Base-by-base conservation (phyloP, 768 basidiomycete genomes). In the Dentipellis fragilis region DNA sequence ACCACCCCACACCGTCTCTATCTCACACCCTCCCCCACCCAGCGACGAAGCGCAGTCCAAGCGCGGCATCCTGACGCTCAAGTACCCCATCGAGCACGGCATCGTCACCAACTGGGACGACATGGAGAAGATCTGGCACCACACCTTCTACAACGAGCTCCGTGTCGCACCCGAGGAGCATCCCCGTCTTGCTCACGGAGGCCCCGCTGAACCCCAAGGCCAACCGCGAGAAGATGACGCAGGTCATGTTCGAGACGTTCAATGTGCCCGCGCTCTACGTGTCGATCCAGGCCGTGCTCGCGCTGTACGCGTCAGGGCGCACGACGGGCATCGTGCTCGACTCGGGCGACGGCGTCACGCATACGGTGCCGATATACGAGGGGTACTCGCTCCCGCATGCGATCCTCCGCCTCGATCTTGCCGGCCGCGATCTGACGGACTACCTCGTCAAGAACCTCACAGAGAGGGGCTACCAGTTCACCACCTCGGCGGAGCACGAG, bases 191-290 rank as follows among this genome's bases (percentile, higher is more conserved):
- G 56, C 78, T 93, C 68, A 94, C 91, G 58, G 91, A 94, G 72
- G 91, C 91, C 29, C 90, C 91, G 17, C 80, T 92, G 63, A 94
- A 94, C 77, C 90, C 91, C 63, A 93, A 93, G 76, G 86, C 86
- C 55, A 93, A 93, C 75, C 76, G 90, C 65, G 90, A 92, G 76
- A 90, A 91, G 80, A 91, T 88, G 86, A 92, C 89, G 60, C 89
- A 93, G 71, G 92, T 91, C 81, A 92, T 93, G 89, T 93, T 93
- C 72, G 90, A 93, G 76, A 93, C 90, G 11, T 93, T 93, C 81
- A 93, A 92, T 70, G 85, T 84, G 12, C 91, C 90, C 57, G 90
- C 91, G 10, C 90, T 93, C 80, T 92, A 92, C 77, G 89, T 92
- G 62, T 79, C 86, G 54, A 91, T 93, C 72, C 91, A 94, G 75